phyloP scores from a whole-genome alignment of 1,284 basidiomycete genomes.

The Tetrapyrgos nigripes region DNA sequence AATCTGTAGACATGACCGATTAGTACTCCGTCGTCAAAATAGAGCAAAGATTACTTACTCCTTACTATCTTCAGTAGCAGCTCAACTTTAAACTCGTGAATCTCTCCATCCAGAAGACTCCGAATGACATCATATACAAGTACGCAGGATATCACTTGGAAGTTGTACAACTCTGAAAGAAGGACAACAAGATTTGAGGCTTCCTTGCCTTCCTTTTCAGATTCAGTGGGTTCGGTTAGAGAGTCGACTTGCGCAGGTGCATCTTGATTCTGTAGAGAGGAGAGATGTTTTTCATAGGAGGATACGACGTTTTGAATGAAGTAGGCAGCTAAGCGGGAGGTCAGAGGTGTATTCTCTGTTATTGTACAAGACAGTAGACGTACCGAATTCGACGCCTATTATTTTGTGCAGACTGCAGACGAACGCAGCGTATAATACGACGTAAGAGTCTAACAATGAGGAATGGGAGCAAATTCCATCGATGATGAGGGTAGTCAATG shows the following conservation, averaged over 20 bases:
- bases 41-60: slow-evolving; percentile 71
- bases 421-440: slow-evolving; percentile 90
- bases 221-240: slow-evolving; percentile 19
- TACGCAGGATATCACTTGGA: slow-evolving; percentile 89
- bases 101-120: slow-evolving; percentile 68
- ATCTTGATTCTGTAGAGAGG: slow-evolving; percentile 28
- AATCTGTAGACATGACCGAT: slow-evolving; percentile 56
- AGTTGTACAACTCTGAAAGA: slow-evolving; percentile 94
- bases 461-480: slow-evolving; percentile 85
- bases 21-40: neutral
- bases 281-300: slow-evolving; percentile 68
- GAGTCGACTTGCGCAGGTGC: slow-evolving; percentile 16
- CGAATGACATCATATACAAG: slow-evolving; percentile 93
- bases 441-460: slow-evolving; percentile 89
- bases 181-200: slow-evolving; percentile 89
- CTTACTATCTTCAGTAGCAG: slow-evolving; percentile 86
- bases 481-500: slow-evolving; percentile 81
- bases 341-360: neutral
- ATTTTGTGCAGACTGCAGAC: slow-evolving; percentile 86
- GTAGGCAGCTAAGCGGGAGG: slow-evolving; percentile 65
- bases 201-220: slow-evolving; percentile 72
- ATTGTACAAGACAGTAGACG: slow-evolving; percentile 21
- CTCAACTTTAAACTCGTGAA: slow-evolving; percentile 87
- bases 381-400: slow-evolving; percentile 91
- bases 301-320: slow-evolving; percentile 76